Conservation (phyloP, 2,329 filamentous ascomycete genomes). For the Graphilbum fragrans region DNA sequence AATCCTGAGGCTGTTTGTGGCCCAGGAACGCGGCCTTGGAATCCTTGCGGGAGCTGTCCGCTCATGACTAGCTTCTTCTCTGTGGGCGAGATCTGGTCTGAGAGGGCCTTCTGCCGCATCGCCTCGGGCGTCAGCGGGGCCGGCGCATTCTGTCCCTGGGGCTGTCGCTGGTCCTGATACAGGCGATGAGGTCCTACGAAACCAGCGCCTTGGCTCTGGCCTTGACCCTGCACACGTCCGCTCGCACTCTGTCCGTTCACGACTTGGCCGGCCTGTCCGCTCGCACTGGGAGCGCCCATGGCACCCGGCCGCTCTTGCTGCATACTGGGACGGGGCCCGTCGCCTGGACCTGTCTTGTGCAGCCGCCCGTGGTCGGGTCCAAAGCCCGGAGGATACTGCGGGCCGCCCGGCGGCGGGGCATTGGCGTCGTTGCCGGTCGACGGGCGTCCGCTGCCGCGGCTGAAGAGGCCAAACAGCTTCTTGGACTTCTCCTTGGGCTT, state of each 20-base stretch:
- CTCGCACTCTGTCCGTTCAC: too few species aligned
- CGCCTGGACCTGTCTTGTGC: too few species aligned
- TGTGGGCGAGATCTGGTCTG: conserved; percentile 6
- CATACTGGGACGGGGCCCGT: too few species aligned
- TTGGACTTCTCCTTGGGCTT: conserved; percentile 14
- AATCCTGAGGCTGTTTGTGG: not conserved
- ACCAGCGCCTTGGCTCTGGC: not conserved
- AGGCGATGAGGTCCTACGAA: conserved; percentile 2
- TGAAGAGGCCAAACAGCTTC: conserved; percentile 10
- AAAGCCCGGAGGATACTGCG: conserved; percentile 8
- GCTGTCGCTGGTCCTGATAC: conserved; percentile 7
- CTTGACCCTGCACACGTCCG: too few species aligned
- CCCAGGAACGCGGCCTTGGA: not conserved
- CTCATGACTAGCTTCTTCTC: conserved; percentile 1
- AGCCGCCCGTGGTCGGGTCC: too few species aligned
- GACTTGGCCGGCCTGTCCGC: too few species aligned
- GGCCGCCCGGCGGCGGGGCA: conserved; percentile 14
- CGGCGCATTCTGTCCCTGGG: not conserved
- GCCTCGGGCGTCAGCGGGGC: not conserved
- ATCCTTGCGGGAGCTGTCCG: not conserved
- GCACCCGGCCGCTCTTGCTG: not conserved
- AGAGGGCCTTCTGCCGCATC: conserved; percentile 4
- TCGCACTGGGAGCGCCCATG: too few species aligned
- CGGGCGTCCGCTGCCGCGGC: conserved; percentile 1
- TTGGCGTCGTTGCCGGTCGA: conserved; percentile 6